Evolutionary conservation across 129 eudicot species (phyloP), one percentile per base, ranked within the genome.

Genomic region (Solidago caesia): DNA sequence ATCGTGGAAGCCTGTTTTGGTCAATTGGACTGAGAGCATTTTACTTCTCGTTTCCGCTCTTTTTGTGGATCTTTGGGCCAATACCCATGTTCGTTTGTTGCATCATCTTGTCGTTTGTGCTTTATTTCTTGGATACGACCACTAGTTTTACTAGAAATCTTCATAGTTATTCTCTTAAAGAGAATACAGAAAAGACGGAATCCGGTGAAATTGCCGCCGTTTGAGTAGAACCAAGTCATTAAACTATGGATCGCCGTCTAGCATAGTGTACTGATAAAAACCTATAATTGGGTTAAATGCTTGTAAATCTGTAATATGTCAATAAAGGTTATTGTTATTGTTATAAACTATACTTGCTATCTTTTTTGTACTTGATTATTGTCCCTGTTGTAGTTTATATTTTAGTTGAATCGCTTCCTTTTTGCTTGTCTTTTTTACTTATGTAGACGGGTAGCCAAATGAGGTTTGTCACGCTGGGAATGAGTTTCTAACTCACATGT

Each of bases 61-160:
- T 92, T 74, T 85, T 92, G 41, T 92, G 98, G 98, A 80, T 89
- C 16, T 92, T 92, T 73, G 98, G 98, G 3, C 90, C 94, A 5
- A 87, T 89, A 60, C 87, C 96, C 29, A 87, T 92, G 98, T 82
- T 92, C 13, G 70, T 78, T 3, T 89, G 92, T 76, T 89, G 95
- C 80, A 79, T 78, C 51, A 66, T 82, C 9, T 79, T 89, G 92
- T 70, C 85, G 16, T 76, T 86, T 64, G 74, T 89, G 75, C 87
- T 92, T 41, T 92, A 92, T 77, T 89, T 92, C 84, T 75, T 92
- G 87, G 98, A 92, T 67, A 86, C 92, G 3, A 86, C 96, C 6
- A 82, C 86, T 47, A 81, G 82, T 80, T 84, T 87, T 63, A 85
- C 91, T 14, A 88, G 96, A 76, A 71, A 72, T 59, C 87, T 92